Evolutionary conservation across 2,329 filamentous ascomycete genomes (phyloP), one percentile per base, ranked within the genome.

Genomic region (Fusarium chuoi): DNA sequence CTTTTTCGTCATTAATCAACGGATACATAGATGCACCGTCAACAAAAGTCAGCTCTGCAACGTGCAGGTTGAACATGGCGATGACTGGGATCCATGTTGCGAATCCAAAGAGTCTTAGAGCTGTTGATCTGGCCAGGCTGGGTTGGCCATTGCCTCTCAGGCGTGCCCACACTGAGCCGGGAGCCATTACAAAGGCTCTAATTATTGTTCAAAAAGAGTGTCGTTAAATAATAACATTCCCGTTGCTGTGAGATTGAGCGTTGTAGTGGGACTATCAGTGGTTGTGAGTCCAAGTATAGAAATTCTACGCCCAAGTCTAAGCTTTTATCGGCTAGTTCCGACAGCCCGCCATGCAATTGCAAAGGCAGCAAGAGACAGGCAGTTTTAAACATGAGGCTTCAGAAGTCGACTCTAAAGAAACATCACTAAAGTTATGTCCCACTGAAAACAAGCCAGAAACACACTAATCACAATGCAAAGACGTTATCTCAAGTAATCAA

Each of bases 11-110:
- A 78, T 95, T 95, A 62, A 96, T 84, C 70, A 91, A 92, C 3
- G 94, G 94, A 62, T 92, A 92, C 94, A 96, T 96, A 26, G 92
- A 94, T 26, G 85, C 81, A 5, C 91, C 91, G 41, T 85, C 85
- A 68, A 93, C 88, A 65, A 84, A 82, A 7, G 87, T 87, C 49
- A 91, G 70, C 73, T 91, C 88, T 28, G 87, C 89, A 42, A 93
- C 86, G 76, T 90, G 85, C 39, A 87, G 83, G 76, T 91, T 89
- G 83, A 92, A 87, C 80, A 88, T 89, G 65, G 91, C 86, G 55
- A 89, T 82, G 20, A 89, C 87, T 2, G 91, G 91, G 30, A 92
- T 81, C 88, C 91, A 92, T 30, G 89, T 88, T 58, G 87, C 86
- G 68, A 90, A 84, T 55, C 85, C 84, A 72, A 90, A 81, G 55